Conservation (phyloP, 2,329 filamentous ascomycete species). For the Davidsoniella neocaledoniae region DNA sequence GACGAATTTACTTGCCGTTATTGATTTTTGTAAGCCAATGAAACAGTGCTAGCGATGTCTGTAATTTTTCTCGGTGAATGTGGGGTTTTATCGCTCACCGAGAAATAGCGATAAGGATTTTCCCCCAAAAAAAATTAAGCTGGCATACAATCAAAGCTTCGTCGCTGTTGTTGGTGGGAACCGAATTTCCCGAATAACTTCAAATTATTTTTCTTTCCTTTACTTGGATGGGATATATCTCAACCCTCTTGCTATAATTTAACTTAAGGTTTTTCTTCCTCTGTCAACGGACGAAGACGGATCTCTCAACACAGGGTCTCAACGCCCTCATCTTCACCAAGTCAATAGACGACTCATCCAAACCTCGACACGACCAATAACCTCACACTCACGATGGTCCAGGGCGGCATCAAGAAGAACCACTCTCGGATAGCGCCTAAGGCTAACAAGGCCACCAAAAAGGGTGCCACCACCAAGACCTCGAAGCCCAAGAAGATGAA, state of each 20-base stretch:
- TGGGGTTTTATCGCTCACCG: neutral
- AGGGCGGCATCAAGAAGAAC: constrained; percentile 35
- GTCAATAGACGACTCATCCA: neutral
- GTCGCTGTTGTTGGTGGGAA: neutral
- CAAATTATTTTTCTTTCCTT: neutral
- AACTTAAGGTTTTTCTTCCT: too few species aligned
- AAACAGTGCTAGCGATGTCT: too few species aligned
- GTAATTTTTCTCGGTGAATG: too few species aligned
- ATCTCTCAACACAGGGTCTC: too few species aligned
- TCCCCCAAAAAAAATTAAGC: neutral
- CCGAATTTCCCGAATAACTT: neutral
- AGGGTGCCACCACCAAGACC: constrained; percentile 25
- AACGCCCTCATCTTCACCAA: too few species aligned
- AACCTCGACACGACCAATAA: too few species aligned
- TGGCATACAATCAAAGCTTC: too few species aligned
- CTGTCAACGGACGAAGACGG: too few species aligned
- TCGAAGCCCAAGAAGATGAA: constrained; percentile 32
- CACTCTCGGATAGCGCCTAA: constrained; percentile 23
- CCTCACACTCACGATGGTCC: constrained; percentile 28
- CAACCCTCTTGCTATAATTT: too few species aligned
- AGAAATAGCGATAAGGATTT: neutral
- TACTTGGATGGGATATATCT: neutral
- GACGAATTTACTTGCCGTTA: too few species aligned
- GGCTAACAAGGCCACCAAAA: constrained; percentile 19
- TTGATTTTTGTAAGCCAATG: too few species aligned